A percentile compares a stretch with the other conserved stretches of the same genome.
Conservation (phyloP, 495 filamentous ascomycete species). For the Neurospora tetraspora region DNA sequence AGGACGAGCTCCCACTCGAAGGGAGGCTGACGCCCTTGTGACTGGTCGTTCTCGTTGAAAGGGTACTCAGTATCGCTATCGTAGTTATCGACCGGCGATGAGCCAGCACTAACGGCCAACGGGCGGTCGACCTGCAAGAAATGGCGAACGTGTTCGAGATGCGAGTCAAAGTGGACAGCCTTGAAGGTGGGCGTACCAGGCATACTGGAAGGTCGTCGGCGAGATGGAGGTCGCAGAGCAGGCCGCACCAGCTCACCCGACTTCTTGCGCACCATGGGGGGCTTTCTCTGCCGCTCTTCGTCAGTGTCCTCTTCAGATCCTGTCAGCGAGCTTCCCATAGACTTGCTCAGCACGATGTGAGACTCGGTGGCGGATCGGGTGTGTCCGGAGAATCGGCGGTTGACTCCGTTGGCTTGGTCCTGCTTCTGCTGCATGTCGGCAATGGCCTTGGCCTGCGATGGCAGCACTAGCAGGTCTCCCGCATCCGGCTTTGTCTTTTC, state of each 20-base stretch:
- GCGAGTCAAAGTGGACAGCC: conserved; percentile 89
- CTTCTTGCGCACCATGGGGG: conserved; percentile 92
- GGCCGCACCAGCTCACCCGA: conserved; percentile 94
- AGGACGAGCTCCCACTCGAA: conserved; percentile 84
- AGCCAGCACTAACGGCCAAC: conserved; percentile 85
- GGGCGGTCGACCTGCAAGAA: conserved; percentile 90
- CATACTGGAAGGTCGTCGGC: conserved; percentile 86
- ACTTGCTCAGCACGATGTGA: conserved; percentile 42
- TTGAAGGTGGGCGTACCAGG: conserved; percentile 96
- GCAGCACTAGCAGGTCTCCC: conserved; percentile 26
- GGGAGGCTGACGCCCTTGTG: conserved; percentile 31
- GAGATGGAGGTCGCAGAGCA: conserved; percentile 67
- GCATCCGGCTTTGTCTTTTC: conserved; percentile 2
- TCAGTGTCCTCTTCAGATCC: conserved; percentile 53
- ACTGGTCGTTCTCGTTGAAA: conserved; percentile 47
- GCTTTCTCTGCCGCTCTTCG: conserved; percentile 57
- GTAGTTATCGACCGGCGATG: conserved; percentile 85
- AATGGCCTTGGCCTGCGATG: conserved; percentile 23
- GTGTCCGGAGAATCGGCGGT: conserved; percentile 48
- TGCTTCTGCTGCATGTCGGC: conserved; percentile 28
- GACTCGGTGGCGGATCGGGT: conserved; percentile 77
- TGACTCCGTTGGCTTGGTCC: conserved; percentile 20
- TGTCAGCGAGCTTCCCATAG: conserved; percentile 43
- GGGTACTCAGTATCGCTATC: conserved; percentile 81
- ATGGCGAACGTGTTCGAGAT: conserved; percentile 88